Conservation (phyloP, 192 early-diverging fungal species). For the Helicostylum pulchrum region DNA sequence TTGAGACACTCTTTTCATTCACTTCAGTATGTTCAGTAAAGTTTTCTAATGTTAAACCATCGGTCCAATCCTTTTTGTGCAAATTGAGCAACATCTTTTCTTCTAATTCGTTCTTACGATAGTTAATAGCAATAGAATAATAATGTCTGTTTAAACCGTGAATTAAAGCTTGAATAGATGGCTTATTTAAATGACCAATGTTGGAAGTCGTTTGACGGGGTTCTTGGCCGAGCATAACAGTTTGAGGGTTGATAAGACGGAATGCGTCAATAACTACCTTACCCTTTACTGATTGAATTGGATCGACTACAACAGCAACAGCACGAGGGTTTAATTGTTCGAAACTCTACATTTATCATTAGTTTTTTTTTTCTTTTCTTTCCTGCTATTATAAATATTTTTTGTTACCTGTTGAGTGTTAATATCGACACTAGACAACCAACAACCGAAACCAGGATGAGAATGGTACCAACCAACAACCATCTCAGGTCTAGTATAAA, state of each 20-base stretch:
- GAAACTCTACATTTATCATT: slow-evolving; percentile 61
- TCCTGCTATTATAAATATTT: background rate
- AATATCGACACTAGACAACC: slow-evolving; percentile 98
- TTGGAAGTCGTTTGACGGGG: slow-evolving; percentile 98
- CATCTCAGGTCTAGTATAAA: slow-evolving; percentile 80
- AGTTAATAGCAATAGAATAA: slow-evolving; percentile 99
- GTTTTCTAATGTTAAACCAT: slow-evolving; percentile 82
- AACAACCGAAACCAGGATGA: slow-evolving; percentile 99
- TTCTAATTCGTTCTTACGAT: slow-evolving; percentile 99
- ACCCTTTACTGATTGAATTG: slow-evolving; percentile 99
- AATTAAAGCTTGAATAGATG: slow-evolving; percentile 94
- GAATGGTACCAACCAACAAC: slow-evolving; percentile 99
- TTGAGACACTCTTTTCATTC: slow-evolving; percentile 83
- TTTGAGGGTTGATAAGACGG: slow-evolving; percentile 90
- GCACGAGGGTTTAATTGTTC: slow-evolving; percentile 91
- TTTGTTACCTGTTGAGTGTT: slow-evolving; percentile 90
- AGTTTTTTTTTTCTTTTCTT: background rate
- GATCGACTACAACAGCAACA: slow-evolving; percentile 98
- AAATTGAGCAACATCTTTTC: slow-evolving; percentile 99
- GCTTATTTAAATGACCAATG: slow-evolving; percentile 97
- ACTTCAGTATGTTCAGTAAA: slow-evolving; percentile 77
- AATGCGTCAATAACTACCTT: slow-evolving; percentile 99
- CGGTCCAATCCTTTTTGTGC: slow-evolving; percentile 99
- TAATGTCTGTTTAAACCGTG: slow-evolving; percentile 99
- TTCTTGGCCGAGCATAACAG: slow-evolving; percentile 82